Conservation (phyloP, 2,329 filamentous ascomycete species). For the Trichoderma sp. region DNA sequence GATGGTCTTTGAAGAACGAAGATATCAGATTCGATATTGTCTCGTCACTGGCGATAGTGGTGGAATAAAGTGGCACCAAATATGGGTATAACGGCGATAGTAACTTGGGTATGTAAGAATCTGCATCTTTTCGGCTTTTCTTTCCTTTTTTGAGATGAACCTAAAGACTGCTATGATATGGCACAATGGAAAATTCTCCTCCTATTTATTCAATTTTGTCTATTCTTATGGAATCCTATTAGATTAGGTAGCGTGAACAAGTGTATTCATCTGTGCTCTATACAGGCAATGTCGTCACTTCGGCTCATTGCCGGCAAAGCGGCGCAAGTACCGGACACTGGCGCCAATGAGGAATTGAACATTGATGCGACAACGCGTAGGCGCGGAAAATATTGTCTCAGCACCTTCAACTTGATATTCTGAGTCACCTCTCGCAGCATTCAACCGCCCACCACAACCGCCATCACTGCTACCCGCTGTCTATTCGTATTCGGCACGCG, state of each 20-base stretch:
- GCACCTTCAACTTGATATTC: neutral
- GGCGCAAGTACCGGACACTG: constrained; percentile 18
- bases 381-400: constrained; percentile 26
- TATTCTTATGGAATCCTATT: neutral
- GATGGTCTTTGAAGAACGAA: neutral
- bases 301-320: constrained; percentile 35
- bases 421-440: neutral
- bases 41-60: neutral
- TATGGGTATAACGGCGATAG: neutral
- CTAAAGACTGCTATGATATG: neutral
- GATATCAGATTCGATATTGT: neutral
- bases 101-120: neutral
- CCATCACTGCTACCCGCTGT: neutral
- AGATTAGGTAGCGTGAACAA: neutral
- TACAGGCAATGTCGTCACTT: constrained; percentile 15
- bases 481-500: constrained; percentile 1
- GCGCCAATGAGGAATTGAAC: neutral
- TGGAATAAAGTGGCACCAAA: neutral
- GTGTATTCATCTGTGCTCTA: too few relatives aligned
- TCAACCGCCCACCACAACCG: constrained; percentile 20
- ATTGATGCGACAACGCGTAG: constrained; percentile 26
- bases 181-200: neutral
- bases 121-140: neutral
- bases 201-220: neutral
- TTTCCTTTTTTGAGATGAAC: neutral